phyloP scores from a whole-genome alignment of 2,329 filamentous ascomycete genomes.

The Stemphylium lycopersici region DNA sequence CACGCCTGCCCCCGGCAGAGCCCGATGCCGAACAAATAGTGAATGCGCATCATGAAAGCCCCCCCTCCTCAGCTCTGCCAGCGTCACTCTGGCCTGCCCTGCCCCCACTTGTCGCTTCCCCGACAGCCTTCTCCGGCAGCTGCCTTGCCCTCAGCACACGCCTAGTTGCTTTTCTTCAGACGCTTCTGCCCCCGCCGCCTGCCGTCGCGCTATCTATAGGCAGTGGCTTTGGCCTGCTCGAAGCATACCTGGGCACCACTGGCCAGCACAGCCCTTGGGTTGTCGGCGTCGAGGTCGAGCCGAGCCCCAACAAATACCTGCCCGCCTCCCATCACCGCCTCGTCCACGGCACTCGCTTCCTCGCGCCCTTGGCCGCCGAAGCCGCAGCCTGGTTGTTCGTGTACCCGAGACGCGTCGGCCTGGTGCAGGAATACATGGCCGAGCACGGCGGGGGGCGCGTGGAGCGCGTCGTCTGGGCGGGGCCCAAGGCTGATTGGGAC shows the following conservation, averaged over 20 bases:
- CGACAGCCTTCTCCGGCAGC: constrained; percentile 39
- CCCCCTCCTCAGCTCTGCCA: no score
- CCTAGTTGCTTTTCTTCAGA: constrained; percentile 33
- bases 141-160: constrained; percentile 45
- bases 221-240: constrained; percentile 59
- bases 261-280: constrained; percentile 37
- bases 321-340: constrained; percentile 49
- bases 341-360: constrained; percentile 54
- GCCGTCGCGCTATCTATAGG: constrained; percentile 53
- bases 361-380: constrained; percentile 51
- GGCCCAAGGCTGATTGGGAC: constrained; percentile 52
- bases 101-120: constrained; percentile 26
- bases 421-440: constrained; percentile 55
- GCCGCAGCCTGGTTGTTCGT: constrained; percentile 59
- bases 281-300: constrained; percentile 57
- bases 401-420: constrained; percentile 57
- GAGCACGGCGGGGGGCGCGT: constrained; percentile 37
- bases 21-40: not conserved
- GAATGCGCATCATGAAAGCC: not conserved
- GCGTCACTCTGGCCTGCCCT: not conserved
- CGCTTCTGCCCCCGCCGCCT: constrained; percentile 32
- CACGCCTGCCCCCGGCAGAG: not conserved
- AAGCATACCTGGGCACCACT: constrained; percentile 48
- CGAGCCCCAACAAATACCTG: constrained; percentile 55
- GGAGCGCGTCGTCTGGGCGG: constrained; percentile 51